Conservation (phyloP, 768 basidiomycete species). For the Mycena rebaudengoi region DNA sequence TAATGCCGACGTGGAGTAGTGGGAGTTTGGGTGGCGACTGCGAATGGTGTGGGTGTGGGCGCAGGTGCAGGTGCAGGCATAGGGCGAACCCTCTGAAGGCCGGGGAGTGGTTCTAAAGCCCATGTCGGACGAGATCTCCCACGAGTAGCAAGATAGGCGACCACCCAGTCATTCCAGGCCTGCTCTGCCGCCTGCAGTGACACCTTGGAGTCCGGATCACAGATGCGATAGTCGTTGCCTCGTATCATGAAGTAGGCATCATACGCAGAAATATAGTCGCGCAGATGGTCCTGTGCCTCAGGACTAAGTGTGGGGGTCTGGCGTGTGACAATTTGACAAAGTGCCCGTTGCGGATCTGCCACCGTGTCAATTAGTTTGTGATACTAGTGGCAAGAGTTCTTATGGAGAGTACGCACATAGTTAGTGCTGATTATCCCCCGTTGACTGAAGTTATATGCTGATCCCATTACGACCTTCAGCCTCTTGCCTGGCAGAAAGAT, state of each 20-base stretch:
- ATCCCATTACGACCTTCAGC: neutral
- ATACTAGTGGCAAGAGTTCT: neutral
- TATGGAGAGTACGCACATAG: neutral
- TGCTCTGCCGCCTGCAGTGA: constrained; percentile 2
- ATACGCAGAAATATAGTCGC: neutral
- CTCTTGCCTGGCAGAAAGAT: neutral
- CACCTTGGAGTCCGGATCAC: neutral
- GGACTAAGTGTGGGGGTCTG: neutral
- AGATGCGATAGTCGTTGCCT: neutral
- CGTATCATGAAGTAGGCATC: neutral
- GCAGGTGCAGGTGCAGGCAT: too few species aligned
- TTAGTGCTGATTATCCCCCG: neutral
- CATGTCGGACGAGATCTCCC: neutral
- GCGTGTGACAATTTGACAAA: neutral
- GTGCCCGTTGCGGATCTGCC: neutral
- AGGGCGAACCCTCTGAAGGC: neutral
- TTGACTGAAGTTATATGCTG: neutral
- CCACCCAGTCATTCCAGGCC: constrained; percentile 4
- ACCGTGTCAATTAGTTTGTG: neutral
- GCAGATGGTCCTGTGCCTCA: neutral
- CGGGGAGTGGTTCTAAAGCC: constrained; percentile 15
- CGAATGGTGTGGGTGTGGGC: neutral
- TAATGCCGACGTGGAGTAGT: neutral
- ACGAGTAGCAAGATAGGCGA: neutral
- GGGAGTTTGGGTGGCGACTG: neutral